Conservation (phyloP, 345 rosid species). For the Geranium brycei region DNA sequence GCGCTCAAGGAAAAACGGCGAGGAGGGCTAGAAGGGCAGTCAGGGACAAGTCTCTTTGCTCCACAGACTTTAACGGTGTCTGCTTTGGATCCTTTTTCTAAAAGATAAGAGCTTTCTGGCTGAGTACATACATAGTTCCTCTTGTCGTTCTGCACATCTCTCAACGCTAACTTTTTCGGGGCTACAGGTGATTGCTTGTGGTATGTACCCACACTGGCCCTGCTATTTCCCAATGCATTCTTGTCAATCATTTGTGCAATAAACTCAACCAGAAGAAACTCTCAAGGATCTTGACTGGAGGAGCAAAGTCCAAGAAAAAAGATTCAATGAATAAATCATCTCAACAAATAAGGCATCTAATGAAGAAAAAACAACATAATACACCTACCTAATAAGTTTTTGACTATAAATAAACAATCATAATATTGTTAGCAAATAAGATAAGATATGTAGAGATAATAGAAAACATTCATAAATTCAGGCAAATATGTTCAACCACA, state of each 20-base stretch:
- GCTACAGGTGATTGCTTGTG: constrained; percentile 1
- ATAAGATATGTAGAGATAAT: background rate
- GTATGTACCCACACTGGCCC: background rate
- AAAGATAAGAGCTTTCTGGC: background rate
- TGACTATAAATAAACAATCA: background rate
- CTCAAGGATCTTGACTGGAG: background rate
- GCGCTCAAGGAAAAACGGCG: background rate
- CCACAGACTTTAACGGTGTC: background rate
- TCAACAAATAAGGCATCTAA: background rate
- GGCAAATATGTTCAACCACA: background rate
- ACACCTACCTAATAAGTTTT: background rate
- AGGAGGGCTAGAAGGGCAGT: constrained; percentile 5
- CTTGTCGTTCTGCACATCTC: constrained; percentile 5
- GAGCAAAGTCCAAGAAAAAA: background rate
- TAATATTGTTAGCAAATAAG: background rate
- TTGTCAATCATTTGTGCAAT: background rate
- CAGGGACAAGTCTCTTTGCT: constrained; percentile 3
- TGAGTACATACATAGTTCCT: background rate
- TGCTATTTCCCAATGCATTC: background rate
- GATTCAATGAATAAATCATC: background rate
- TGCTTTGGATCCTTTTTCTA: constrained; percentile 1
- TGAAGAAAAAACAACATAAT: too few species aligned
- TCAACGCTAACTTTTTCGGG: background rate
- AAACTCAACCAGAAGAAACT: background rate
- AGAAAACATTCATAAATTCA: background rate